Evolutionary conservation across 768 basidiomycete genomes (phyloP), one percentile per base, ranked within the genome.

Genomic region (Tubosaeta brunneosetosa): DNA sequence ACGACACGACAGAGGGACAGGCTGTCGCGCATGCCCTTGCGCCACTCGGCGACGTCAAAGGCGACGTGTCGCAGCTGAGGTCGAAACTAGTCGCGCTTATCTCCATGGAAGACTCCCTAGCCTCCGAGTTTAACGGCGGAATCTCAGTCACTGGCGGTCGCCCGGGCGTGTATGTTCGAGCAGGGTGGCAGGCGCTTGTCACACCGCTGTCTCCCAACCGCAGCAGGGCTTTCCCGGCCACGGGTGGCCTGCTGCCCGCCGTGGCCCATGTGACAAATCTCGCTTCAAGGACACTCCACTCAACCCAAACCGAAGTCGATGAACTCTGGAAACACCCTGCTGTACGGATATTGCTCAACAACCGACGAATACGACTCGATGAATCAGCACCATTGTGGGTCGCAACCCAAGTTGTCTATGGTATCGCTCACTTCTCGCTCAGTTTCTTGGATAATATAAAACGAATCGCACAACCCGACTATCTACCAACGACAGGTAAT

Each of bases 381-480:
- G 89, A 92, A 62, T 86, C 84, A 11, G 86, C 85, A 3, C 71
- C 82, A 26, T 90, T 86, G 89, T 91, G 65, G 63, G 85, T 56
- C 11, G 69, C 6, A 19, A 1, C 38, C 44, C 33, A 40, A 26
- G 11, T 9, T 34, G 5, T 22, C 27, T n/a, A 13, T 10, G 4
- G 51, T 36, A 53, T 27, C 33, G 36, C 53, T 59, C 25, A 57
- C 27, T 38, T 36, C 32, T 50, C 6, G 40, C 26, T 6, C 53
- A 91, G 89, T 67, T 92, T 91, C 68, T 64, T 92, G 53, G 75
- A 80, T 51, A 77, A 78, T 53, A 75, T 91, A 5, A 73, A 73
- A 33, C 82, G 88, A 33, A 83, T 92, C 47, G 74, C 83, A 16
- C 76, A 83, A 59, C 74, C 80, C 1, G 86, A 86, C 50, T 92